These are phyloP conservation scores for Axilococcus clingmanii DNA, from an alignment of 139 green algal species.

Conservation along the genomic window DNA sequence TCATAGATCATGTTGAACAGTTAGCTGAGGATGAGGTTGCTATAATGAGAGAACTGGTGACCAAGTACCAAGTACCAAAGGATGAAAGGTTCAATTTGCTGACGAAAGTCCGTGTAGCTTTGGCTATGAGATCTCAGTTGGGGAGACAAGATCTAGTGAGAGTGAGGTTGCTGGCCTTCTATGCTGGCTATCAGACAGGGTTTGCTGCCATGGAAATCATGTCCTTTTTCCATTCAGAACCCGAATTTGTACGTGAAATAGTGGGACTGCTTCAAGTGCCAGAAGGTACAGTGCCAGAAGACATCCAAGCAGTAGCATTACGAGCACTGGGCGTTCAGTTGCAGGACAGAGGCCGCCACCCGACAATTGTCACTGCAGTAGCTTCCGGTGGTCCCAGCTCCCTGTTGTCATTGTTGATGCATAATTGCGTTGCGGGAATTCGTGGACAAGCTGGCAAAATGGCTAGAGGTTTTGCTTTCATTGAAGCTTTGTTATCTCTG, in stretches of 20 bases:
- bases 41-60: constrained; percentile 53
- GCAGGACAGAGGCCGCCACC: constrained; percentile 2
- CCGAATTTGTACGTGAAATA: not conserved
- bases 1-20: constrained; percentile 38
- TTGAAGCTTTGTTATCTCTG: constrained; percentile 77
- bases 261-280: too few relatives aligned
- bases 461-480: constrained; percentile 40
- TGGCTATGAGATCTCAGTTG: constrained; percentile 32
- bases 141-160: constrained; percentile 10
- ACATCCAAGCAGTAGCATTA: too few relatives aligned
- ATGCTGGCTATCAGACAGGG: constrained; percentile 60
- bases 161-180: constrained; percentile 67
- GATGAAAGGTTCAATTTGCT: constrained; percentile 40
- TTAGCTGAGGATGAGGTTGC: constrained; percentile 37
- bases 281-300: too few relatives aligned
- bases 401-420: constrained; percentile 3
- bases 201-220: constrained; percentile 41
- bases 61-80: constrained; percentile 46
- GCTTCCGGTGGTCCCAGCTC: constrained; percentile 6
- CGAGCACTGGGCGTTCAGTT: not conserved
- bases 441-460: not conserved
- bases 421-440: not conserved
- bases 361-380: not conserved
- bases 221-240: constrained; percentile 4
- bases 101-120: constrained; percentile 46